Base-by-base conservation (phyloP, 345 rosid genomes). In the Brassica cretica region DNA sequence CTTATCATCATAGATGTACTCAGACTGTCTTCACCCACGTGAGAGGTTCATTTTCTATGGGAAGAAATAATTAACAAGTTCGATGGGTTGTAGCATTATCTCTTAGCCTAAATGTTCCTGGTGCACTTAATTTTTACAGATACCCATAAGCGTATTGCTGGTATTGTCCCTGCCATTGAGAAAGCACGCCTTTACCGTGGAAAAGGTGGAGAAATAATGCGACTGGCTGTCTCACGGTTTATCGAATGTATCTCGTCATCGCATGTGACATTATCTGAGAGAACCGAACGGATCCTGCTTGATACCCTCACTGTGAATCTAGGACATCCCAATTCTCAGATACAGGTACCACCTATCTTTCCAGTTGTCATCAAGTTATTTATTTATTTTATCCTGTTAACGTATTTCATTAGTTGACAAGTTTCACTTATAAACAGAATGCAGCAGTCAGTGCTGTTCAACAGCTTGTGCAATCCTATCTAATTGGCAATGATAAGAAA, bases 201-300 rank as follows among this genome's bases (percentile, higher is more conserved):
- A 68, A 95, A 95, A 86, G 99, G 98, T 72, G 98, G 98, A 84
- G 98, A 94, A 79, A 92, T 94, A 82, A 94, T 94, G 98, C 95
- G 98, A 7, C 82, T 88, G 73, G 99, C 98, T 84, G 99, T 91
- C 80, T 95, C 99, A 62, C 90, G 97, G 60, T 90, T 89, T 71
- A 88, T 91, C 21, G 96, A 93, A 70, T 93, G 98, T 75, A 86
- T 93, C 81, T 89, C 99, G 37, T 66, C 80, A 62, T 85, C 91
- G 18, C 84, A 66, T 49, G 68, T 95, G 82, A 32, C 81, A 49
- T 81, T 93, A 72, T 83, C 98, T 19, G 92, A 89, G 72, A 95
- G 85, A 89, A 86, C 86, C 75, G 86, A 85, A 74, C 81, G 73
- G 72, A 84, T 90, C 77, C 83, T 95, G 81, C 85, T 93, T 68